Evolutionary conservation across 495 filamentous ascomycete species (phyloP), one percentile per base, ranked within the genome.

Genomic region (Lasiosphaeria hispida): DNA sequence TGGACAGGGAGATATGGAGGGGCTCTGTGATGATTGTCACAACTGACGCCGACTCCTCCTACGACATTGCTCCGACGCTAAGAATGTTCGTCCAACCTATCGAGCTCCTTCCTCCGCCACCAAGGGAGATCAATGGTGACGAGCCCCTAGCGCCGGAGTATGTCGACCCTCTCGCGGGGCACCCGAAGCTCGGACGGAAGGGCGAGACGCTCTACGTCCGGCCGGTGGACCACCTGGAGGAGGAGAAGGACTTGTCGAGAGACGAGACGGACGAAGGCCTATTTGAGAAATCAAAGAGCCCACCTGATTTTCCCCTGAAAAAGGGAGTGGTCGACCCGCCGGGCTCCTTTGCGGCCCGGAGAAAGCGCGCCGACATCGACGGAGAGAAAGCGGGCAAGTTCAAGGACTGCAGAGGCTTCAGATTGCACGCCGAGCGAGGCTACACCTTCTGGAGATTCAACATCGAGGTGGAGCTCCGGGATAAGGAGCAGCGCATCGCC

Each of bases 371-470:
- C 51, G 70, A 66, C 56, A 68, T 75, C 9, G 89, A 92, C 63
- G 90, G 90, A 1, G 91, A 96, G 71, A 86, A 83, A 48, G 71
- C 81, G 6, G 85, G 83, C n/a, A 84, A 87, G 66, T 89, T 87
- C 59, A 86, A 84, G 59, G 91, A 96, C 60, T 80, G 96, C 9
- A 75, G 84, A 44, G 94, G 87, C n/a, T 80, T 87, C 62, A 84
- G 91, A 33, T 77, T 98, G 7, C 91, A 96, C 65, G 82, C 85
- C 7, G 93, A 95, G 67, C 80, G 86, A 53, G 93, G 93, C 48
- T 85, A 89, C 51, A 98, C 95, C 2, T 98, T 97, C 76, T 97
- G 94, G 94, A 80, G 89, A 59, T 98, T 97, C 78, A 94, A 88
- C 63, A 77, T 98, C 43, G 94, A 96, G 70, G 81, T 98, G 35